Base-by-base conservation (phyloP, 768 basidiomycete species). In the Amanita rubescens region DNA sequence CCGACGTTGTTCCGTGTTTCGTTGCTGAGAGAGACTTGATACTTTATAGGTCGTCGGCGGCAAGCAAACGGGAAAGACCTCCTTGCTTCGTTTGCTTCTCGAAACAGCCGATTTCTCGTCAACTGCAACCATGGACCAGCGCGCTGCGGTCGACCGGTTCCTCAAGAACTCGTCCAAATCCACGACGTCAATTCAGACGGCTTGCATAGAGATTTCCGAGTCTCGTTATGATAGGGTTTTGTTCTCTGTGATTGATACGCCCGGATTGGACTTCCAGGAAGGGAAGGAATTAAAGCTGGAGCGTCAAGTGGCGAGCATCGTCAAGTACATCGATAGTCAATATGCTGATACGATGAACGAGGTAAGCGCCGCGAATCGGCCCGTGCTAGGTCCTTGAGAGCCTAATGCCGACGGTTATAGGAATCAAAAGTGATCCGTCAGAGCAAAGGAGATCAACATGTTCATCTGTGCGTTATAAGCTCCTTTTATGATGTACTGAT, bases 261-360 rank as follows among this genome's bases (percentile, higher is more conserved):
- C 90, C 25, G 90, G 90, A 5, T 69, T 92, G 47, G 89, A 91
- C 63, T 90, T 90, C 64, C 60, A 74, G 39, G 75, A 80, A 47
- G 85, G 88, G 33, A 79, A 75, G 57, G 90, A 91, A 67, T 69
- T 94, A 55, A 81, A 77, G 65, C 75, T 93, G 51, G 91, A 93
- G 62, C 78, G 86, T 51, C 87, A 90, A 65, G 85, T 93, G 15
- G 83, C 81, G 33, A 60, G 68, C 10, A 70, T 94, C 32, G 76
- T 92, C 62, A 89, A 82, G 65, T 89, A 90, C 58, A 69, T 93
- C 6, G 91, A 93, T 58, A 71, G 78, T 3, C 87, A 87, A 61
- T 93, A 84, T 65, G 85, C 86, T 11, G 88, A 92, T 60, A 91
- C 90, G 0, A 84, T 94, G 83, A 87, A 76, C 63, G 90, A 93